A percentile compares a stretch with the other conserved stretches of the same genome.
phyloP scores from a whole-genome alignment of 2,329 filamentous ascomycete species.

The Beauveria australis region DNA sequence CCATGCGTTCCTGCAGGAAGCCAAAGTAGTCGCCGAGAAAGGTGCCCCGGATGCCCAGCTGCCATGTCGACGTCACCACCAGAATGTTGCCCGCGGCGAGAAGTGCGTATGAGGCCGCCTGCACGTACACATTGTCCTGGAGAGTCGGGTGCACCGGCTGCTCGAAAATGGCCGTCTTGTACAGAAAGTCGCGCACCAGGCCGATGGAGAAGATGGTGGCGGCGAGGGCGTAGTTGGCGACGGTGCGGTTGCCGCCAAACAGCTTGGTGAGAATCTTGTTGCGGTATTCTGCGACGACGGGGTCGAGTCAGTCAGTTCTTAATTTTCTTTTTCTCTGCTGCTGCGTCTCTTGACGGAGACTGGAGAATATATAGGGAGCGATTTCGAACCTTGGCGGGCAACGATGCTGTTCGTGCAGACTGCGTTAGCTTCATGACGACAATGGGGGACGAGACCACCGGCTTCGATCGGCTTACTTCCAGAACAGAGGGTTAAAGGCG shows the following conservation, averaged over 20 bases:
- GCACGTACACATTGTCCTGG: slow-evolving; percentile 42
- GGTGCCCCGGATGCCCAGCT: slow-evolving; percentile 86
- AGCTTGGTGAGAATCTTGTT: slow-evolving; percentile 82
- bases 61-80: slow-evolving; percentile 84
- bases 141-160: slow-evolving; percentile 71
- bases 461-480: slow-evolving; percentile 66
- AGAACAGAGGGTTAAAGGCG: slow-evolving; percentile 96
- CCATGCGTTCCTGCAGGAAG: slow-evolving; percentile 91
- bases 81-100: slow-evolving; percentile 72
- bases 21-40: slow-evolving; percentile 98
- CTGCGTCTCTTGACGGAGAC: background rate
- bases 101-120: slow-evolving; percentile 61
- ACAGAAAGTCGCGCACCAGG: slow-evolving; percentile 78
- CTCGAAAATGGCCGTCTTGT: slow-evolving; percentile 71
- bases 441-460: slow-evolving; percentile 2
- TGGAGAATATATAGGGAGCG: background rate
- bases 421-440: slow-evolving; percentile 18
- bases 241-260: slow-evolving; percentile 67
- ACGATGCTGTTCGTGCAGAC: slow-evolving; percentile 52
- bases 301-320: slow-evolving; percentile 13
- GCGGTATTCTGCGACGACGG: slow-evolving; percentile 63
- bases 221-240: slow-evolving; percentile 85
- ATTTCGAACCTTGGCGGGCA: slow-evolving; percentile 63
- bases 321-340: no score
- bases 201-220: slow-evolving; percentile 85